A percentile compares a stretch with the other conserved stretches of the same genome.
phyloP scores from a whole-genome alignment of 306 rosid species.

The Crataegus laevigata region DNA sequence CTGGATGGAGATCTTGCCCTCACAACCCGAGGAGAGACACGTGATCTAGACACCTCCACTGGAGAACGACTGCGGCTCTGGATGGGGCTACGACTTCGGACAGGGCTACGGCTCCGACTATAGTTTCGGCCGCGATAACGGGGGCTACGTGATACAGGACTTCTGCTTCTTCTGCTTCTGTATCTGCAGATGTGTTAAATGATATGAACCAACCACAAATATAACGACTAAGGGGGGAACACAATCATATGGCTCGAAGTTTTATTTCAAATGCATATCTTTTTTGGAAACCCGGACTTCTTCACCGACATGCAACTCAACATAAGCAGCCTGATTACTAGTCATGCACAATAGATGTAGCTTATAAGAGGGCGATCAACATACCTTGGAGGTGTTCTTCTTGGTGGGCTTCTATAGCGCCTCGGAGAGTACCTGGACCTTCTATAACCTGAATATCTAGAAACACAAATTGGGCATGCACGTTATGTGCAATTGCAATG shows the following conservation, averaged over 20 bases:
- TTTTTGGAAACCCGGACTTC: background rate
- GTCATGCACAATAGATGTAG: background rate
- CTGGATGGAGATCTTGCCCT: conserved; percentile 42
- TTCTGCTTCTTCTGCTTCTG: conserved; percentile 80
- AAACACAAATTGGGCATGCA: background rate
- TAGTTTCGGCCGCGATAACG: conserved; percentile 52
- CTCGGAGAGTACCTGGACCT: conserved; percentile 88
- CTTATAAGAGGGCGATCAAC: background rate
- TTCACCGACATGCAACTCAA: background rate
- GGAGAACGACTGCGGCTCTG: conserved; percentile 37
- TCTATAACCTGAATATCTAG: conserved; percentile 70
- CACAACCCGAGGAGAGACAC: conserved; percentile 42
- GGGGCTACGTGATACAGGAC: conserved; percentile 78
- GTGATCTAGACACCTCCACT: conserved; percentile 38
- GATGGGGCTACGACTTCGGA: conserved; percentile 8
- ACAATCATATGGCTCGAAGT: background rate
- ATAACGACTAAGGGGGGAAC: background rate
- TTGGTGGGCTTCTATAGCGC: conserved; percentile 84
- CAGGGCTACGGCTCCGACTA: conserved; percentile 33
- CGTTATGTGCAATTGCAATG: background rate
- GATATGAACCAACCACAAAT: background rate
- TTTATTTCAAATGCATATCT: background rate
- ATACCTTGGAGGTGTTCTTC: conserved; percentile 84
- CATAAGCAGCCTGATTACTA: background rate
- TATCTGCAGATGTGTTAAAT: conserved; percentile 37